Conservation (phyloP, 2,329 filamentous ascomycete species). For the Cercospora zeina region DNA sequence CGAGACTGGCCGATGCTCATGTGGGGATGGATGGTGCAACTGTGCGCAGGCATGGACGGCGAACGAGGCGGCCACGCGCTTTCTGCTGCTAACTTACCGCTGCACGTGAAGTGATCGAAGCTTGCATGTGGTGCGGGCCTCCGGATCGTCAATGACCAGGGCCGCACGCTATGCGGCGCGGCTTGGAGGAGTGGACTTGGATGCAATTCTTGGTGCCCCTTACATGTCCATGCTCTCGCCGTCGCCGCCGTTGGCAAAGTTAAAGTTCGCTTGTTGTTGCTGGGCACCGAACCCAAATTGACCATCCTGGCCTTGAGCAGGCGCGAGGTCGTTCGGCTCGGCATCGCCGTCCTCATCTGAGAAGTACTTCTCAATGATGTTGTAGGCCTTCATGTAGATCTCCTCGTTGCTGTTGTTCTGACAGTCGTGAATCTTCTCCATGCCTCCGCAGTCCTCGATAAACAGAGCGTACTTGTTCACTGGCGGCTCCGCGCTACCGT, state of each 20-base stretch:
- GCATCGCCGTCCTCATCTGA: conserved; percentile 89
- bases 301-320: conserved; percentile 69
- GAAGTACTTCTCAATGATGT: conserved; percentile 99
- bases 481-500: conserved; percentile 66
- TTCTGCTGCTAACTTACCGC: conserved; percentile 22
- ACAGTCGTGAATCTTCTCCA: conserved; percentile 99
- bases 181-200: background rate
- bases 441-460: conserved; percentile 97
- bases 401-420: conserved; percentile 99
- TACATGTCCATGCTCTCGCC: conserved; percentile 62
- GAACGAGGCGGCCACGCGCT: background rate
- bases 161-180: background rate
- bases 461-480: conserved; percentile 98
- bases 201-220: background rate
- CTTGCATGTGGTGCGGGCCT: background rate
- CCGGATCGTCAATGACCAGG: background rate
- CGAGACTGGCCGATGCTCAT: conserved; percentile 30
- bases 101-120: background rate
- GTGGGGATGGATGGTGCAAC: background rate
- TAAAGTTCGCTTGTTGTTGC: conserved; percentile 80
- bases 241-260: conserved; percentile 79
- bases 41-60: background rate
- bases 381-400: conserved; percentile 99
- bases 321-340: conserved; percentile 79
- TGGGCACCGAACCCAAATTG: conserved; percentile 76